Evolutionary conservation across 805 yeast species (phyloP), one percentile per base, ranked within the genome.

Genomic region (Scheffersomyces ergatensis): DNA sequence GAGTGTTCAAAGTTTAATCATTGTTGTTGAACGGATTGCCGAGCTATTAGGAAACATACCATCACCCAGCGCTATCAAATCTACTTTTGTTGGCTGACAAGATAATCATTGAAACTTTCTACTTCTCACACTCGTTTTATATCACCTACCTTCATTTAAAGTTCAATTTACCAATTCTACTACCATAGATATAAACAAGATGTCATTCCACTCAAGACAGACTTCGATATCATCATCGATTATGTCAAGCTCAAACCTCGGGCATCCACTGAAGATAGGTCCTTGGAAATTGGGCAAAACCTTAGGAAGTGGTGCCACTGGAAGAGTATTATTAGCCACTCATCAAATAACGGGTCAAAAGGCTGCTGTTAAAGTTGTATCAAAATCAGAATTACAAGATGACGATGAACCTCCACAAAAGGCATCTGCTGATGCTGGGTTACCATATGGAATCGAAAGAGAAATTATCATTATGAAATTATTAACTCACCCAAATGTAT

Each of bases 391-490:
- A 38, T 58, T 76, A 44, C 70, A 62, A 47, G 66, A 68, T 23
- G 74, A 66, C 27, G 45, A 38, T 24, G 50, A 75, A 42, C 74
- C 75, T n/a, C 39, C 14, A 13, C 36, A 36, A 9, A 37, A 42
- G 21, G 34, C 44, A 9, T 67, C 73, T 13, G 41, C 39, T 15
- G 48, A 49, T 20, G 53, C 48, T 16, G 88, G 89, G 1, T 74
- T 86, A 43, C 96, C 97, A 2, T 89, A 92, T 60, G 99, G 99
- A 30, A 92, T 93, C 34, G 99, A 93, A 65, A 78, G 98, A 50
- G 99, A 93, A 60, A 95, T 93, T 48, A 90, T 93, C 53, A 93
- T 93, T 52, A 93, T 92, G 99, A 93, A 93, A 65, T 74, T 93
- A 32, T 79, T 93, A 34, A 87, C 93, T 45, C 98, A 93, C 62